These are phyloP conservation scores for Paratinospora sagittata DNA, from an alignment of 164 flowering plant genomes.

Conservation along the genomic window DNA sequence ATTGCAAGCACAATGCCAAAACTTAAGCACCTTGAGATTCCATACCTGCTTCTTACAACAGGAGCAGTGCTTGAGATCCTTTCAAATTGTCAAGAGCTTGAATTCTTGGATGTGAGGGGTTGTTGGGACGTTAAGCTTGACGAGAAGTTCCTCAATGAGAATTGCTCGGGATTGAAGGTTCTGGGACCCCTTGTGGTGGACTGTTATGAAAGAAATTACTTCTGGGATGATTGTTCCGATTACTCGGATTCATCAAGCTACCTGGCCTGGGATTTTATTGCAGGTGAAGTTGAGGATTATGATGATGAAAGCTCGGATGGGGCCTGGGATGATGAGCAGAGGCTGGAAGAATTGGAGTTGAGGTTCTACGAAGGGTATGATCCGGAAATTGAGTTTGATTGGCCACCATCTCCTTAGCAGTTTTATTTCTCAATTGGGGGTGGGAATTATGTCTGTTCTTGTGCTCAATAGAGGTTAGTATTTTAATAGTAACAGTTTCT, in stretches of 20 bases:
- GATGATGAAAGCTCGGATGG: conserved; percentile 31
- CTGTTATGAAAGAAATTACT: conserved; percentile 23
- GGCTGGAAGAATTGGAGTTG: conserved; percentile 39
- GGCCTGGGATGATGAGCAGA: conserved; percentile 39
- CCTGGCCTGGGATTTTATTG: conserved; percentile 40
- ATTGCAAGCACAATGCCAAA: conserved; percentile 74
- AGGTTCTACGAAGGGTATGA: conserved; percentile 44
- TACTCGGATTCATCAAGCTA: conserved; percentile 30
- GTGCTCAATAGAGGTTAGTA: conserved; percentile 14
- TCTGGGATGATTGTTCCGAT: conserved; percentile 39
- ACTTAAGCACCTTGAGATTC: conserved; percentile 63
- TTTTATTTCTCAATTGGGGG: neutral
- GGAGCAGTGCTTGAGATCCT: conserved; percentile 27
- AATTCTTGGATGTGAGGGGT: conserved; percentile 60
- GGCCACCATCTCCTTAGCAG: conserved; percentile 34
- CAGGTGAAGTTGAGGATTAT: conserved; percentile 25
- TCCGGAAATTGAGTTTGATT: conserved; percentile 27
- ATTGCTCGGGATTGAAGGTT: conserved; percentile 24
- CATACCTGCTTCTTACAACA: conserved; percentile 40
- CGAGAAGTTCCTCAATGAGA: conserved; percentile 29
- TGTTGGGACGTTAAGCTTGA: conserved; percentile 56
- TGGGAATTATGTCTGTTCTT: neutral
- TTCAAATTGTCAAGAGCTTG: conserved; percentile 32
- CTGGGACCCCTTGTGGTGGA: conserved; percentile 36
- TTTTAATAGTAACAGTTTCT: neutral